Evolutionary conservation across 257 asterid species (phyloP).

Genomic region (Eucommia ulmoides): DNA sequence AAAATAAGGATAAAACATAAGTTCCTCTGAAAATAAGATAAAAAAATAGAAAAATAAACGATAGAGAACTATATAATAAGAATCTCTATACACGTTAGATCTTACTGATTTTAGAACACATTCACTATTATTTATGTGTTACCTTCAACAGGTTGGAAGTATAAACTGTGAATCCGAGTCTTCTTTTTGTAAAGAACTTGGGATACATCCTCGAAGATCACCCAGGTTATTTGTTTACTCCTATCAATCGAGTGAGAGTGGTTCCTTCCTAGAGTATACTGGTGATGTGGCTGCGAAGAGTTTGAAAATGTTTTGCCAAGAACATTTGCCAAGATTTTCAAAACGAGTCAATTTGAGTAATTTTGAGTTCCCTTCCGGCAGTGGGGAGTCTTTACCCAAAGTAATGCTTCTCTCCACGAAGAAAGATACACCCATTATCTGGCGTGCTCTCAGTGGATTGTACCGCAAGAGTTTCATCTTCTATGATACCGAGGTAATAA

Average conservation of each 20-base stretch:
- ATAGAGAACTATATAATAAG: too few relatives aligned
- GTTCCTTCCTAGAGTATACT: conserved; percentile 61
- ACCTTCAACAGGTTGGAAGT: conserved; percentile 52
- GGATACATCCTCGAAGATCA: conserved; percentile 37
- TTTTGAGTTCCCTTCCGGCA: conserved; percentile 31
- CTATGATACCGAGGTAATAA: conserved; percentile 88
- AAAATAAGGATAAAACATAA: too few relatives aligned
- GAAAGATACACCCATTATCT: conserved; percentile 75
- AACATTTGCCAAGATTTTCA: conserved; percentile 71
- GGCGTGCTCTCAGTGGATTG: conserved; percentile 88
- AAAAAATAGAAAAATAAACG: too few relatives aligned
- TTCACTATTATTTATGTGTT: background rate
- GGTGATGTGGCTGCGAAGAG: conserved; percentile 50
- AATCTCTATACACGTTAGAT: too few relatives aligned
- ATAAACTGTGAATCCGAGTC: conserved; percentile 62
- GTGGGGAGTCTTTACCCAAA: conserved; percentile 42
- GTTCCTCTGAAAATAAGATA: too few relatives aligned
- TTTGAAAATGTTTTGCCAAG: conserved; percentile 60
- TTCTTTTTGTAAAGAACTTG: conserved; percentile 70
- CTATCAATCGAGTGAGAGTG: conserved; percentile 35
- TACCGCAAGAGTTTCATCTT: conserved; percentile 49
- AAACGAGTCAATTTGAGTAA: conserved; percentile 49
- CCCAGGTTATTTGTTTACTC: conserved; percentile 66
- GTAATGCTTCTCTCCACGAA: conserved; percentile 83
- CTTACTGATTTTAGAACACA: background rate